phyloP scores from a whole-genome alignment of 2,329 filamentous ascomycete species.

The Ambrosiella xylebori region DNA sequence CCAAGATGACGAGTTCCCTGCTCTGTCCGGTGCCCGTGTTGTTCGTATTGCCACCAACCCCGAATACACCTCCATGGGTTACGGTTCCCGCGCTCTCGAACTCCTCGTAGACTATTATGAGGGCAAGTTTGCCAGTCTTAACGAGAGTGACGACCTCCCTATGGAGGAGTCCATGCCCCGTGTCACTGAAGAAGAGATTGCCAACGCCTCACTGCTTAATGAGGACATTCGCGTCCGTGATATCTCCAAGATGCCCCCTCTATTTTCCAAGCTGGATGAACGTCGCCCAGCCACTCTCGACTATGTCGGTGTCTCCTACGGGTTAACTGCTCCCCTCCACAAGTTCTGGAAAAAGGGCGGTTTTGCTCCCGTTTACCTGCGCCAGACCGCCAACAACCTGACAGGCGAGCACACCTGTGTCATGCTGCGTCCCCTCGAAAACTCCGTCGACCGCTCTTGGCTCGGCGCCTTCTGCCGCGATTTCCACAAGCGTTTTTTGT shows the following conservation, averaged over 20 bases:
- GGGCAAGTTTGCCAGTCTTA: slow-evolving; percentile 72
- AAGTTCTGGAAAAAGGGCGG: slow-evolving; percentile 89
- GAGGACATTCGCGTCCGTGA: slow-evolving; percentile 85
- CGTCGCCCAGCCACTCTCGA: slow-evolving; percentile 65
- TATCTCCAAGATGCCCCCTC: slow-evolving; percentile 76
- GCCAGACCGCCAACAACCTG: slow-evolving; percentile 88
- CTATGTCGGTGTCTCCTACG: slow-evolving; percentile 91
- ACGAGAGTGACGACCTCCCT: slow-evolving; percentile 44
- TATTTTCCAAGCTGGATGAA: slow-evolving; percentile 79
- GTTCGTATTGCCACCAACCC: slow-evolving; percentile 95
- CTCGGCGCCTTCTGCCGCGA: slow-evolving; percentile 80
- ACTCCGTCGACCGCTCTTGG: slow-evolving; percentile 58
- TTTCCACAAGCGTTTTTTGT: slow-evolving; percentile 86
- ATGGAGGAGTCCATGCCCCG: slow-evolving; percentile 49
- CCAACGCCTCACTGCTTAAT: slow-evolving; percentile 56
- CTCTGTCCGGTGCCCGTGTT: slow-evolving; percentile 76
- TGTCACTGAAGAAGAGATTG: slow-evolving; percentile 67
- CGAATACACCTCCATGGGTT: slow-evolving; percentile 82
- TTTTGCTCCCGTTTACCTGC: slow-evolving; percentile 81
- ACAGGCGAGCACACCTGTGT: slow-evolving; percentile 97
- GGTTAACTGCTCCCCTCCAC: slow-evolving; percentile 70
- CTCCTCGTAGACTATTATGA: slow-evolving; percentile 87
- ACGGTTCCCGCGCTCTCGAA: slow-evolving; percentile 74
- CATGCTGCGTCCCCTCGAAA: slow-evolving; percentile 71
- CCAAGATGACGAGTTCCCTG: slow-evolving; percentile 91